Conservation (phyloP, 345 rosid species). For the Salix koriyanagi region DNA sequence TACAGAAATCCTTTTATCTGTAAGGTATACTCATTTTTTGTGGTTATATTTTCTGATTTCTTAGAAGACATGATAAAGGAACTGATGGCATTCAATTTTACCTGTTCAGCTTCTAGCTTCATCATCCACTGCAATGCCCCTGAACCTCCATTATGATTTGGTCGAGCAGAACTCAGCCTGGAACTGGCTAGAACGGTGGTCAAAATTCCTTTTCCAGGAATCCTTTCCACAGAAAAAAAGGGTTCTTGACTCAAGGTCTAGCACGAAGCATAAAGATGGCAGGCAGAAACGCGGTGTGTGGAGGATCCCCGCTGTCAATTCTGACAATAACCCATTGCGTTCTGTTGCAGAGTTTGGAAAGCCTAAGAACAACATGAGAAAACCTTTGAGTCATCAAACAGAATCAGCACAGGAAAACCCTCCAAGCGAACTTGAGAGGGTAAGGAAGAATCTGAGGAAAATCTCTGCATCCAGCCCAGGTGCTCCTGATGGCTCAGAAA, state of each 20-base stretch:
- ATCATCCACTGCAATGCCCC: slow-evolving; percentile 14
- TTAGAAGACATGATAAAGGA: not conserved
- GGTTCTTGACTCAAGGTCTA: not conserved
- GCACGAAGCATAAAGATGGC: slow-evolving; percentile 5
- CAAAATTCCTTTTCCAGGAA: slow-evolving; percentile 3
- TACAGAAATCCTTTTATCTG: not conserved
- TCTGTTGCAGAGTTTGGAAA: slow-evolving; percentile 11
- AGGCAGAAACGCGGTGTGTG: slow-evolving; percentile 16
- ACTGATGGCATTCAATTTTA: not conserved
- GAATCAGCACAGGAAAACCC: slow-evolving; percentile 19
- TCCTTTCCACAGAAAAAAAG: slow-evolving; percentile 15
- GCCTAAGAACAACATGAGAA: slow-evolving; percentile 14
- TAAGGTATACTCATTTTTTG: not conserved
- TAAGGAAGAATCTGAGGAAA: slow-evolving; percentile 20
- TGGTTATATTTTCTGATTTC: not conserved
- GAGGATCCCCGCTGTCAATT: slow-evolving; percentile 1
- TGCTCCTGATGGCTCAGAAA: not conserved
- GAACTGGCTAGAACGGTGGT: slow-evolving; percentile 21
- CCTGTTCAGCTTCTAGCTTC: slow-evolving; percentile 10
- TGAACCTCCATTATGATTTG: slow-evolving; percentile 11
- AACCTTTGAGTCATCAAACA: not conserved
- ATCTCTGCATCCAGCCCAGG: slow-evolving; percentile 11
- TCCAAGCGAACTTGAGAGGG: slow-evolving; percentile 24
- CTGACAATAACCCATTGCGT: slow-evolving; percentile 9
- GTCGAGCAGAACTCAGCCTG: slow-evolving; percentile 13